Conservation (phyloP, 2,329 filamentous ascomycete genomes). For the Dactylellina haptotyla region DNA sequence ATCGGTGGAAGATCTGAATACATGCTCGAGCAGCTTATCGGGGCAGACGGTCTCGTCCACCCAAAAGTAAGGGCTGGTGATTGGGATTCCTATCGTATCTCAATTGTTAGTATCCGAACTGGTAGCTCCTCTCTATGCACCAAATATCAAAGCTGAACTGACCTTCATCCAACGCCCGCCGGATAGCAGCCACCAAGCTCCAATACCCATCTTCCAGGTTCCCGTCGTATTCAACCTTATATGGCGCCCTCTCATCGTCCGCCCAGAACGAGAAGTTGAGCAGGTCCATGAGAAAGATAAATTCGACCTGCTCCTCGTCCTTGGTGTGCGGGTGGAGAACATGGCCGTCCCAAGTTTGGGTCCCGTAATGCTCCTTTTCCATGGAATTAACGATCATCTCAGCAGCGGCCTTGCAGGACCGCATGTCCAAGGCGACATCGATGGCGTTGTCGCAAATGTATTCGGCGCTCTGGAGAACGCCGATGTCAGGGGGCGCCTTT, state of each 20-base stretch:
- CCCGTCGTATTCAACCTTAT: constrained; percentile 82
- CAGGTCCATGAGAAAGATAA: constrained; percentile 97
- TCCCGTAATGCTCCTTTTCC: constrained; percentile 83
- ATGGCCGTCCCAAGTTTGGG: constrained; percentile 85
- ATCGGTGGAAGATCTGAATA: constrained; percentile 86
- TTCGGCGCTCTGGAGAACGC: constrained; percentile 82
- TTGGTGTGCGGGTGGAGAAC: constrained; percentile 87
- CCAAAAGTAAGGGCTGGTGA: constrained; percentile 91
- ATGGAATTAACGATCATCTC: constrained; percentile 81
- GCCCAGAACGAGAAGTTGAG: constrained; percentile 99
- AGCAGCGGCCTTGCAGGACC: constrained; percentile 82
- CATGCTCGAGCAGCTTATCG: constrained; percentile 75
- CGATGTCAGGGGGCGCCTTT: constrained; percentile 73
- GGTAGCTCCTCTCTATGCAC: not conserved
- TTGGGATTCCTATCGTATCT: constrained; percentile 74
- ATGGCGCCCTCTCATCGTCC: constrained; percentile 74
- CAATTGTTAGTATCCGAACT: not conserved
- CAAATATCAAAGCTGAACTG: constrained; percentile 56
- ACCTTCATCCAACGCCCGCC: constrained; percentile 89
- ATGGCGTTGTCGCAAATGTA: constrained; percentile 91
- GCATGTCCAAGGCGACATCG: constrained; percentile 88
- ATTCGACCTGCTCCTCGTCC: constrained; percentile 81
- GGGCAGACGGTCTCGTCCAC: constrained; percentile 78
- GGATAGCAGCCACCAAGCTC: constrained; percentile 87
- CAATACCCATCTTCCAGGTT: constrained; percentile 93